These are phyloP conservation scores for Tulasnella calospora DNA, from an alignment of 768 basidiomycete species.

Conservation along the genomic window DNA sequence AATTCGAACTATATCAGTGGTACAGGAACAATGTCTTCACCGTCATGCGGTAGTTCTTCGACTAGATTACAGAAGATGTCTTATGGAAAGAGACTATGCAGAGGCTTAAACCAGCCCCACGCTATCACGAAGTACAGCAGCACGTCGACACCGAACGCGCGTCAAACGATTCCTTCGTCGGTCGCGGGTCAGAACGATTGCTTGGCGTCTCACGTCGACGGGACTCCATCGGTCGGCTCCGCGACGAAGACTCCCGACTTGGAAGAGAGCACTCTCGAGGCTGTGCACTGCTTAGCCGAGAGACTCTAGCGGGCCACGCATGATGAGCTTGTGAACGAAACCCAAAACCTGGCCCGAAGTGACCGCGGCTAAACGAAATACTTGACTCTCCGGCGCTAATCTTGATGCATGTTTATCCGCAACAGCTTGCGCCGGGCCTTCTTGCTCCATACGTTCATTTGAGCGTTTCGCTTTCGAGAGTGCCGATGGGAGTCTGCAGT, in stretches of 20 bases:
- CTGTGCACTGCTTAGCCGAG: not conserved
- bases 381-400: not conserved
- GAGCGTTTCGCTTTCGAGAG: not conserved
- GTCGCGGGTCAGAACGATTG: not conserved
- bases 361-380: not conserved
- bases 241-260: not conserved
- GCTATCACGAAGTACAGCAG: no score
- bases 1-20: no score
- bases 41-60: no score
- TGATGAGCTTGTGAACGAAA: not conserved
- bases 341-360: not conserved
- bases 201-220: not conserved
- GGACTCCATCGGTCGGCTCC: not conserved
- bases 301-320: not conserved
- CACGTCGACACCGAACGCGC: no score
- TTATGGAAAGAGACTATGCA: no score
- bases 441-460: not conserved
- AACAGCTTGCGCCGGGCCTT: not conserved
- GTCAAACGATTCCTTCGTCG: not conserved
- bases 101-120: no score
- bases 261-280: not conserved
- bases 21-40: no score
- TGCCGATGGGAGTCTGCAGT: not conserved
- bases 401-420: not conserved
- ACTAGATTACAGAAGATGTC: no score